Evolutionary conservation across 345 rosid genomes (phyloP).

Genomic region (Balakata baccata): DNA sequence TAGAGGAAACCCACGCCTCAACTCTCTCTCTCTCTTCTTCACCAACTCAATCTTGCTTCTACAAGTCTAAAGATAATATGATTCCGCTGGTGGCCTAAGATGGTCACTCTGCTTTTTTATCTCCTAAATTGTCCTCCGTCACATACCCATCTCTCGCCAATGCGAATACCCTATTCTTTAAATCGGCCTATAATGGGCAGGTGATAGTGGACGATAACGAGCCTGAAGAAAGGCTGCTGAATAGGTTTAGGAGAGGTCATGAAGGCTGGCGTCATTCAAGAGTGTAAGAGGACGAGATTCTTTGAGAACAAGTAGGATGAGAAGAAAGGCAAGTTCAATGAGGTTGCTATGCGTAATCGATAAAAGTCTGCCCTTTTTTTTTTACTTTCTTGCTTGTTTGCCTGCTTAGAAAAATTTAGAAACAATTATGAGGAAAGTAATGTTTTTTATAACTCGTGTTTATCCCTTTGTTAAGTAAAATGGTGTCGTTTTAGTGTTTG

Average conservation of each 20-base stretch:
- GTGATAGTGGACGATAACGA: slow-evolving; percentile 68
- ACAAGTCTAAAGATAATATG: not conserved
- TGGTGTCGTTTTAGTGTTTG: too few species aligned
- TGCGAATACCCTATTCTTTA: slow-evolving; percentile 65
- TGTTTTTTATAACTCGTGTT: too few species aligned
- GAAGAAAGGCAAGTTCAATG: slow-evolving; percentile 70
- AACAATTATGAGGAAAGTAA: not conserved
- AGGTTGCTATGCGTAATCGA: slow-evolving; percentile 78
- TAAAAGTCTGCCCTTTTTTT: slow-evolving; percentile 32
- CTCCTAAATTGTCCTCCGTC: slow-evolving; percentile 53
- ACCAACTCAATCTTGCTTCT: not conserved
- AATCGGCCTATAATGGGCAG: slow-evolving; percentile 67
- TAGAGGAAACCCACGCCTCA: not conserved
- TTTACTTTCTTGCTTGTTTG: not conserved
- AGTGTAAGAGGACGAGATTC: slow-evolving; percentile 60
- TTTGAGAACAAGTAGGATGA: slow-evolving; percentile 69
- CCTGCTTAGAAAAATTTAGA: slow-evolving; percentile 14
- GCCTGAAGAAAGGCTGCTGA: slow-evolving; percentile 65
- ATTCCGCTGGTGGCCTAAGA: slow-evolving; percentile 34
- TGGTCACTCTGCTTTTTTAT: slow-evolving; percentile 20
- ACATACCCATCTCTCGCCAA: slow-evolving; percentile 70
- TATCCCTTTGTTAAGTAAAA: too few species aligned
- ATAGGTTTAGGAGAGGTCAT: slow-evolving; percentile 70
- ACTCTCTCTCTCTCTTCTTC: slow-evolving; percentile 9
- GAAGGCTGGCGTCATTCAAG: slow-evolving; percentile 79